Evolutionary conservation across 108 stramenopile genomes (phyloP), one percentile per base, ranked within the genome.

Genomic region (Chaetoceros muelleri): DNA sequence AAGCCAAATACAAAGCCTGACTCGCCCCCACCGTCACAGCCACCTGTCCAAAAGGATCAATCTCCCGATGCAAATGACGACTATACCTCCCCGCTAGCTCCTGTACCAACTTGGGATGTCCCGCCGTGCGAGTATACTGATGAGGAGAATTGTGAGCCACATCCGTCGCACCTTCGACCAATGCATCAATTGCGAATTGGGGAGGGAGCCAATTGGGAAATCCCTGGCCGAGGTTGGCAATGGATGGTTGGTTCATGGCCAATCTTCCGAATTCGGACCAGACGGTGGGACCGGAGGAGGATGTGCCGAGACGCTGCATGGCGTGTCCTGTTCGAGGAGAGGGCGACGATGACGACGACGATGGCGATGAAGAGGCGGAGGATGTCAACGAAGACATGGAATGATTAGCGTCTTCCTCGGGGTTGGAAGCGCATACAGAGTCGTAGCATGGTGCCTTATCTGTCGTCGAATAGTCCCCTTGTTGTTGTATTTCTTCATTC

Each of bases 61-160:
- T 73, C 2, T 72, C 70, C 44, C 89, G 66, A 22, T 71, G 55
- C 66, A 99, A 52, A 62, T 96, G 92, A 28, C 60, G 72, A n/a
- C 74, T 74, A 77, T 99, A 99, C 13, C 94, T 72, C 25, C 76
- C 58, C 3, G 93, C 94, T 19, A 98, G 70, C 29, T 88, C 80
- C 48, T 89, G 50, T 16, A 94, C 94, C 29, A 99, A 78, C 23
- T 77, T 71, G 7, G 91, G 90, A 63, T 99, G 96, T 1, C 98
- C 98, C 16, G 89, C 95, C 13, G 94, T 84, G 34, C 95, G 66
- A 8, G 96, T 94, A 71, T 99, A 99, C 74, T 99, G 97, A 66
- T 95, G 91, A 0, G 81, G 81, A 0, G 72, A 76, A 46, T 77
- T 52, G 2, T 55, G 48, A 5, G 71, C 73, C 24, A 74, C 73